Evolutionary conservation across 129 eudicot genomes (phyloP).

Genomic region (Kitagawia praeruptora): DNA sequence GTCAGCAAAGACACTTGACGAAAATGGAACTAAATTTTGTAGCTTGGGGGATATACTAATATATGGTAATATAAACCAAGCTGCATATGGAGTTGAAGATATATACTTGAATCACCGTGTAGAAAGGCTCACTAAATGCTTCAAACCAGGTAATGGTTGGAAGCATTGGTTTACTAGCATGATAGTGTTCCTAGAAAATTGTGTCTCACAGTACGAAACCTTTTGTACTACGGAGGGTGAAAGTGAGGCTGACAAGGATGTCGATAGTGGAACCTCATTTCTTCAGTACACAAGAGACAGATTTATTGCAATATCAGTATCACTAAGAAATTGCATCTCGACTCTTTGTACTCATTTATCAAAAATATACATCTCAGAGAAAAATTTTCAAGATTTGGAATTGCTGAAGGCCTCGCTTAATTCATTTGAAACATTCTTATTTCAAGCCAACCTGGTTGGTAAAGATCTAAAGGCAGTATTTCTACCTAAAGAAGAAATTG

Average conservation of each 20-base stretch:
- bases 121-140: constrained; percentile 16
- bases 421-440: constrained; percentile 19
- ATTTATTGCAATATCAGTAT: constrained; percentile 4
- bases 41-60: constrained; percentile 24
- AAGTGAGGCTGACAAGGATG: not conserved
- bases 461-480: constrained; percentile 19
- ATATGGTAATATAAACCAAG: constrained; percentile 25
- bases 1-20: not conserved
- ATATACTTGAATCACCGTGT: constrained; percentile 28
- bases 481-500: not conserved
- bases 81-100: constrained; percentile 18
- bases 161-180: constrained; percentile 21
- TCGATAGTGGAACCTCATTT: constrained; percentile 10
- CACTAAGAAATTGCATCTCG: constrained; percentile 24
- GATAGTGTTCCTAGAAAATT: constrained; percentile 25
- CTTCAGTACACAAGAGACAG: constrained; percentile 19
- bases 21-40: constrained; percentile 1
- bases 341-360: constrained; percentile 28
- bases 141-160: constrained; percentile 27
- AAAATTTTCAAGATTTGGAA: constrained; percentile 8
- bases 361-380: constrained; percentile 12
- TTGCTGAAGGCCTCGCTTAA: not conserved
- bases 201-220: constrained; percentile 8
- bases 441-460: constrained; percentile 11
- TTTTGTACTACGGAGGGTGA: not conserved